These are phyloP conservation scores for Earliella scabrosa DNA, from an alignment of 1,284 basidiomycete species.

Conservation along the genomic window DNA sequence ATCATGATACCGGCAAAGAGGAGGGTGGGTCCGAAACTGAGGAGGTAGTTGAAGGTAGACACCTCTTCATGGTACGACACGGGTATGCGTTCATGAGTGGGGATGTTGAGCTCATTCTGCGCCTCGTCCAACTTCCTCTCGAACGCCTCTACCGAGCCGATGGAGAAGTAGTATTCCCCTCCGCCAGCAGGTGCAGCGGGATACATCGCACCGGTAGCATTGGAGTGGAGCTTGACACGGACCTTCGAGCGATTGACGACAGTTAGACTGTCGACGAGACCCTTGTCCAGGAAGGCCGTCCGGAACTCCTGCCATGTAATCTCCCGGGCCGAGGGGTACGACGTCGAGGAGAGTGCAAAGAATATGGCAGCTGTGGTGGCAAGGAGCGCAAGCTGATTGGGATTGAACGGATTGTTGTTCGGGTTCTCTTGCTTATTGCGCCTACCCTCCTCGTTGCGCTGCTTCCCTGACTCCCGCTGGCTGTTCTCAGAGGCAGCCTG, in stretches of 20 bases:
- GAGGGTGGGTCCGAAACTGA: constrained; percentile 95
- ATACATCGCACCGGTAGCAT: constrained; percentile 79
- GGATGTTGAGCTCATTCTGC: constrained; percentile 91
- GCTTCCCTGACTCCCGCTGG: constrained; percentile 24
- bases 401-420: constrained; percentile 52
- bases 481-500: constrained; percentile 23
- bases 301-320: constrained; percentile 99
- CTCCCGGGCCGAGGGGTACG: constrained; percentile 72
- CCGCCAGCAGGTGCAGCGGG: constrained; percentile 53
- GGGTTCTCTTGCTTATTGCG: constrained; percentile 40
- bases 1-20: constrained; percentile 90
- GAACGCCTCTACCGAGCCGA: constrained; percentile 97
- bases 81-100: constrained; percentile 91
- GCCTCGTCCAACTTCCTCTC: constrained; percentile 94
- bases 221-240: constrained; percentile 85
- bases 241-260: constrained; percentile 94
- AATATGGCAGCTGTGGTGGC: constrained; percentile 66
- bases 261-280: constrained; percentile 92
- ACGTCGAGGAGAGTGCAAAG: constrained; percentile 69
- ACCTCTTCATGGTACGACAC: constrained; percentile 98
- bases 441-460: constrained; percentile 32
- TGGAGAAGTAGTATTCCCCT: constrained; percentile 92
- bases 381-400: constrained; percentile 64
- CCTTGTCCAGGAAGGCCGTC: constrained; percentile 94
- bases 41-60: constrained; percentile 79